A percentile compares a stretch with the other conserved stretches of the same genome.
Evolutionary conservation across 2,329 filamentous ascomycete genomes (phyloP).

Genomic region (Pyricularia sp.): DNA sequence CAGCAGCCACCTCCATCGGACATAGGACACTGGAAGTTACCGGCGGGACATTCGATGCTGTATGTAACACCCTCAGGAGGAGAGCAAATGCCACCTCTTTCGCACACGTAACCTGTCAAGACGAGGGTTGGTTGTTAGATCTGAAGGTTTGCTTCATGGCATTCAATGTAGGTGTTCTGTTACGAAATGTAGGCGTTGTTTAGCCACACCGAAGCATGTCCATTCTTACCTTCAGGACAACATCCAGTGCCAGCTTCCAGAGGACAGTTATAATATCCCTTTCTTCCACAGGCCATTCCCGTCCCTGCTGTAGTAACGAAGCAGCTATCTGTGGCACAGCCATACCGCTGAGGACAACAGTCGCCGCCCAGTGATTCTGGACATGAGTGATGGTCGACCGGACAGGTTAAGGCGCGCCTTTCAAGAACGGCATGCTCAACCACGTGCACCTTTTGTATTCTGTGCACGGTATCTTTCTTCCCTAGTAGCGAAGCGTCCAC

Average conservation of each 20-base stretch:
- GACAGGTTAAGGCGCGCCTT: constrained; percentile 10
- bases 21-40: constrained; percentile 38
- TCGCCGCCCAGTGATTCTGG: constrained; percentile 30
- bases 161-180: too few species aligned
- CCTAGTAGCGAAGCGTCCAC: constrained; percentile 1
- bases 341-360: constrained; percentile 38
- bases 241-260: constrained; percentile 25
- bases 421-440: constrained; percentile 8
- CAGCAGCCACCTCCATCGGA: constrained; percentile 46
- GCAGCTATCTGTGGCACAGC: constrained; percentile 37
- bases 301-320: constrained; percentile 34
- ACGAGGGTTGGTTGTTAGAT: not conserved
- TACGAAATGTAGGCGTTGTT: not conserved
- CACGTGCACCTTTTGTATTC: constrained; percentile 13
- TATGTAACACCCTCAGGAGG: constrained; percentile 31
- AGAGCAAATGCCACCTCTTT: constrained; percentile 25
- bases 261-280: constrained; percentile 31
- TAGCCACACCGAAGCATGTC: not conserved
- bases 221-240: constrained; percentile 18
- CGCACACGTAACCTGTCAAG: constrained; percentile 31
- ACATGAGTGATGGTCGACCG: constrained; percentile 19
- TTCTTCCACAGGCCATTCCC: constrained; percentile 23
- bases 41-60: constrained; percentile 31
- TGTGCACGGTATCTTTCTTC: constrained; percentile 6
- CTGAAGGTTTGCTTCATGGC: not conserved